Evolutionary conservation across 495 filamentous ascomycete genomes (phyloP).

Genomic region (Apiosordaria backusii): DNA sequence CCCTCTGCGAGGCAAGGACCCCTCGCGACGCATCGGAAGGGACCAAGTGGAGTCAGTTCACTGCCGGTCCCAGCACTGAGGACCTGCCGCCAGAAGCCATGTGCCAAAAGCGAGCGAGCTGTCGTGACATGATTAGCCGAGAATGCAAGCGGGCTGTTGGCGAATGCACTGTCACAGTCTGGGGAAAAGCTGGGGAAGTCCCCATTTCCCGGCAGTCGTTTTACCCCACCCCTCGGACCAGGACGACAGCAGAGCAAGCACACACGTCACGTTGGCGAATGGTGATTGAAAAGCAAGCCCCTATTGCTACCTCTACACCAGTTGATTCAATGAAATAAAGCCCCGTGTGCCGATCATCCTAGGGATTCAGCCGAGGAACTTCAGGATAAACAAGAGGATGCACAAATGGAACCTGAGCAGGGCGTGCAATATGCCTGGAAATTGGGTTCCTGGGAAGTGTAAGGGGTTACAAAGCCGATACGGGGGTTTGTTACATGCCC

Average conservation of each 20-base stretch:
- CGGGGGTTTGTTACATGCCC: background rate
- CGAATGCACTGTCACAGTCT: background rate
- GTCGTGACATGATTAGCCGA: background rate
- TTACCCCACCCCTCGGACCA: slow-evolving; percentile 1
- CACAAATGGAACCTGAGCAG: background rate
- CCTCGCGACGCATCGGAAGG: no score
- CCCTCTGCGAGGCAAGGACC: no score
- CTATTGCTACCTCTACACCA: background rate
- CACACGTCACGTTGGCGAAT: background rate
- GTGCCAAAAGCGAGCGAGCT: background rate
- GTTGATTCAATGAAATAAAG: background rate
- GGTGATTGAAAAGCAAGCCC: background rate
- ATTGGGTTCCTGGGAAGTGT: background rate
- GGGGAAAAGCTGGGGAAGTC: background rate
- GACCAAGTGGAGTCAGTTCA: background rate
- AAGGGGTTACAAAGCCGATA: slow-evolving; percentile 1
- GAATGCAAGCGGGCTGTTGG: background rate
- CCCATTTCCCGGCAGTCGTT: background rate
- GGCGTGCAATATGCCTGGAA: background rate
- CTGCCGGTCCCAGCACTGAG: background rate
- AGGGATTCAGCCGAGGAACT: slow-evolving; percentile 9
- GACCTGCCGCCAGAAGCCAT: background rate
- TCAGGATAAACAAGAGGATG: background rate
- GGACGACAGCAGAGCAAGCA: background rate
- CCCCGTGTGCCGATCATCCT: background rate